phyloP scores from a whole-genome alignment of 129 eudicot species.

The Silybum marianum region DNA sequence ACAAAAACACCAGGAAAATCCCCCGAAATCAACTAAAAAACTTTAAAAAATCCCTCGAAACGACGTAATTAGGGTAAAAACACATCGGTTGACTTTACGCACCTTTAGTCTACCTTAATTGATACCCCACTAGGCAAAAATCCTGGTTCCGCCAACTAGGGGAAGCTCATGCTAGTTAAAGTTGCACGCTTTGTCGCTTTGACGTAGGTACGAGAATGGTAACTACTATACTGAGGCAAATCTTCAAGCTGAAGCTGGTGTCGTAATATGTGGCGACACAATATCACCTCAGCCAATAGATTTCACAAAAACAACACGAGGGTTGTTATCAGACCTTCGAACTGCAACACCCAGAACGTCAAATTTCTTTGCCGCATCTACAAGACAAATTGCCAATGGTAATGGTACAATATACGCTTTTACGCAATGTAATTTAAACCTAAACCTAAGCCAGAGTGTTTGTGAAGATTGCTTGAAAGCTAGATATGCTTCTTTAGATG shows the following conservation, averaged over 20 bases:
- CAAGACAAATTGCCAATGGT: conserved; percentile 26
- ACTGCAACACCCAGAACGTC: conserved; percentile 45
- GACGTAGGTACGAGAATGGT: conserved; percentile 47
- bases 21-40: too few relatives aligned
- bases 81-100: too few relatives aligned
- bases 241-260: conserved; percentile 30
- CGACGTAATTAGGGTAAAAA: too few relatives aligned
- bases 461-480: conserved; percentile 50
- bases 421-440: conserved; percentile 48
- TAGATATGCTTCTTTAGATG: conserved; percentile 31
- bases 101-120: too few relatives aligned
- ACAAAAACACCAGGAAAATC: too few relatives aligned
- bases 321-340: conserved; percentile 41
- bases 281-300: conserved; percentile 28
- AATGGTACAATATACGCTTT: conserved; percentile 38
- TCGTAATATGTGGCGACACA: conserved; percentile 32
- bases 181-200: too few relatives aligned
- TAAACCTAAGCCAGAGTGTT: conserved; percentile 40
- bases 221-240: conserved; percentile 10
- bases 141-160: too few relatives aligned
- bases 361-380: conserved; percentile 41
- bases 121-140: too few relatives aligned
- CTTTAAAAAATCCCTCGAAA: too few relatives aligned
- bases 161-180: background rate
- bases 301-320: conserved; percentile 32